Evolutionary conservation across 805 yeast species (phyloP).

Genomic region (Ogataea methanolica): DNA sequence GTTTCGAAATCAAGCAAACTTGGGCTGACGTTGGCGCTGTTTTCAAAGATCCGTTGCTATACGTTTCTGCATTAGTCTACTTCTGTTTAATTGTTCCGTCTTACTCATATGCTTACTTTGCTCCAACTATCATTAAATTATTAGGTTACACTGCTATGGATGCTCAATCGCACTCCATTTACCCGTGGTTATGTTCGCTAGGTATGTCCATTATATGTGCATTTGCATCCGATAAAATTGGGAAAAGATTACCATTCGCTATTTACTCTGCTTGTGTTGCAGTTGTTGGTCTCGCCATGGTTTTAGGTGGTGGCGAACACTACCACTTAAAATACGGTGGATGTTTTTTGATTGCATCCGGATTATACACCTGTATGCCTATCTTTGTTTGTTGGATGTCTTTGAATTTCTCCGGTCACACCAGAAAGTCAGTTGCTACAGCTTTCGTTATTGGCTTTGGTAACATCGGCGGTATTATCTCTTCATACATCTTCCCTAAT

Average conservation of each 20-base stretch:
- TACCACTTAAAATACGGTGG: constrained; percentile 53
- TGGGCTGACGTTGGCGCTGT: constrained; percentile 40
- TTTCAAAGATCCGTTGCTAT: constrained; percentile 57
- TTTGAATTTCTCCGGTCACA: constrained; percentile 59
- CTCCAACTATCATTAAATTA: constrained; percentile 58
- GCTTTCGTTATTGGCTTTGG: constrained; percentile 65
- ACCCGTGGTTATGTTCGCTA: constrained; percentile 80
- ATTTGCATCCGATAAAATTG: constrained; percentile 49
- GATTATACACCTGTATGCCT: constrained; percentile 65
- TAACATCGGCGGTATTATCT: constrained; percentile 66
- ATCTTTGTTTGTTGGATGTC: constrained; percentile 64
- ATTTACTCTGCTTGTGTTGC: constrained; percentile 32
- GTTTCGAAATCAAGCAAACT: constrained; percentile 44
- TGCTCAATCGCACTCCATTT: constrained; percentile 78
- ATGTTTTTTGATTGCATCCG: constrained; percentile 54
- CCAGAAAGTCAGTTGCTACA: constrained; percentile 46
- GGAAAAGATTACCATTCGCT: constrained; percentile 42
- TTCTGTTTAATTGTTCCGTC: constrained; percentile 68
- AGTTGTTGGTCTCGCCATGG: constrained; percentile 51
- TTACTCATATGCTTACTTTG: constrained; percentile 71
- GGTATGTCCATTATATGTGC: constrained; percentile 64
- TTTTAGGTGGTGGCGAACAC: constrained; percentile 39
- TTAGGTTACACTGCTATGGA: constrained; percentile 64
- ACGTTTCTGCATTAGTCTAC: constrained; percentile 56
- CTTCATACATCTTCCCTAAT: constrained; percentile 52